Base-by-base conservation (phyloP, 1,284 basidiomycete genomes). In the Apiotrichum gracile region DNA sequence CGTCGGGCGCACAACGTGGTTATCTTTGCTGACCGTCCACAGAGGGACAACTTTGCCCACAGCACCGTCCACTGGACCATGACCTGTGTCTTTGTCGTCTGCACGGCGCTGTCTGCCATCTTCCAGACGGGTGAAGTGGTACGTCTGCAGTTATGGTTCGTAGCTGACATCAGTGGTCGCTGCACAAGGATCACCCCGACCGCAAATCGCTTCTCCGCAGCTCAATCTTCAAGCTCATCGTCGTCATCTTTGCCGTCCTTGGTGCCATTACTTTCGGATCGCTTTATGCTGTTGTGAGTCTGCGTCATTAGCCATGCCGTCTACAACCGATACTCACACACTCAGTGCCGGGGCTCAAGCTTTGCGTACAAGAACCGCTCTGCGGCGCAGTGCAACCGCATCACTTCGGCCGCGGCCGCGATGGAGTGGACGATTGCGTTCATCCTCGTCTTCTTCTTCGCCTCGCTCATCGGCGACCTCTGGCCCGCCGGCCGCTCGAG, bases 111-210 rank as follows among this genome's bases (percentile, higher is more conserved):
- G 16, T 75, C 74, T 14, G 78, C 78, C 29, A 68, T 77, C 41
- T 76, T 76, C 64, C 79, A 80, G 58, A 72, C 75, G 3, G 65
- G 72, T 29, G 76, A 80, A 60, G 63, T 79, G 34, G 72, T 76
- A 49, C 66, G 70, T 61, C n/a, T 54, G 68, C 19, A 3, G 7
- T 14, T 35, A 19, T 4, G 17, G 14, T 3, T n/a, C 9, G 21
- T 7, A n/a, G 16, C 5, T 17, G 17, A 2, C 33, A 4, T n/a
- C 2, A 35, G 66, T 74, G 71, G 70, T 70, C 68, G 8, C 55
- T 75, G 41, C 69, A 73, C 62, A 70, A 72, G 60, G 76, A 76
- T 51, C 71, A 79, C 59, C 72, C 72, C 5, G 73, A 79, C 35
- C 63, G 76, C 31, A 54, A 58, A 16, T 75, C 76, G 34, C 64